Base-by-base conservation (phyloP, 306 rosid species). In the Vicia sativa region DNA sequence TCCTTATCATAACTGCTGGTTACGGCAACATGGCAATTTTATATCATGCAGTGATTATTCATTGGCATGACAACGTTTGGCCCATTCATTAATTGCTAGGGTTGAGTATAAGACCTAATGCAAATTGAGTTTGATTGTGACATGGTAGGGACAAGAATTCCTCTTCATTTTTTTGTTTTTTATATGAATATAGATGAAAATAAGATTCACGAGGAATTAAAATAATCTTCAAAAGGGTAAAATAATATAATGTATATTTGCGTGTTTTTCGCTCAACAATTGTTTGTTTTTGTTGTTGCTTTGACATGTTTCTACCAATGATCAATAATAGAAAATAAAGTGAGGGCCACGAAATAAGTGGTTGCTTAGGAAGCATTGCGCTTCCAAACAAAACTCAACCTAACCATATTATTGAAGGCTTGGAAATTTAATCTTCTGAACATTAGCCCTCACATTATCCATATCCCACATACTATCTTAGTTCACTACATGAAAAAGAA, bases 1-100 rank as follows among this genome's bases (percentile, higher is more conserved):
- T 80, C 86, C 10, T 72, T 78, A 41, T 80, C 91, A 59, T 35
- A 65, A 74, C 68, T 70, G 68, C 77, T 78, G 78, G 76, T 54
- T 35, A 65, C 74, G 52, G 74, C 62, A 68, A 62, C 10, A 72
- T 38, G 13, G 71, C 53, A 77, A 76, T 80, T 78, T 61, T 82
- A 43, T 62, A 57, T 23, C 65, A 74, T 39, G 71, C 45, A 37
- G 46, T 49, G 21, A 62, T 46, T 16, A 46, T 58, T 45, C 67
- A 70, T 48, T 42, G 53, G 45, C 64, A 57, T 71, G 74, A 58
- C 78, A 66, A 11, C 46, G 62, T 69, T 78, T 73, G 83, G 77
- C 72, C 85, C 81, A 75, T 78, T 69, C 77, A 26, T 76, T 82
- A 11, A 55, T 68, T n/a, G 4, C 59, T 48, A 11, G 31, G 61